Evolutionary conservation across 371 early-diverging fungal genomes (phyloP).

Genomic region (Mortierella sp.): DNA sequence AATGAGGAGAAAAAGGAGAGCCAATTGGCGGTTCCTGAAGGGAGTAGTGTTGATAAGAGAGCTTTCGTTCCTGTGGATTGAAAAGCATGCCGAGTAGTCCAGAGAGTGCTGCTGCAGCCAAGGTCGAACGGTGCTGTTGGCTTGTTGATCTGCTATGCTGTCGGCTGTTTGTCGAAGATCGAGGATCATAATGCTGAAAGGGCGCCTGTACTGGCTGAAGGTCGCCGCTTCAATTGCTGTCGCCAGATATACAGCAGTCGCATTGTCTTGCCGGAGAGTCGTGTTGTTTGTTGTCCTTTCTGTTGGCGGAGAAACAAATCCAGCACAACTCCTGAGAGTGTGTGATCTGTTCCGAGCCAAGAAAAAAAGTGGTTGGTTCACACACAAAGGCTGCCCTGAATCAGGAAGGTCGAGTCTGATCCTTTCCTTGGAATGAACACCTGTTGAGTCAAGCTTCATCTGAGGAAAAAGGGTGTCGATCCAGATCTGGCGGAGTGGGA

Average conservation of each 20-base stretch:
- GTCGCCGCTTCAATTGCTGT: neutral
- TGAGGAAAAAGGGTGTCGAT: neutral
- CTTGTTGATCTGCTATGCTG: neutral
- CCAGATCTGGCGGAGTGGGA: neutral
- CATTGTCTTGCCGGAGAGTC: neutral
- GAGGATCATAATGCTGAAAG: no score
- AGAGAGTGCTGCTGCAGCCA: no score
- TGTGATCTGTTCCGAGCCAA: neutral
- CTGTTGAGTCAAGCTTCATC: neutral
- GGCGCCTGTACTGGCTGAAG: no score
- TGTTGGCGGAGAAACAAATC: constrained; percentile 3
- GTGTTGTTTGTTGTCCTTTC: constrained; percentile 3
- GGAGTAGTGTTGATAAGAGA: no score
- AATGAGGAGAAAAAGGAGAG: neutral
- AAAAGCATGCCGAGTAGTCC: no score
- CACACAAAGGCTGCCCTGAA: constrained; percentile 2
- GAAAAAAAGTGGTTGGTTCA: neutral
- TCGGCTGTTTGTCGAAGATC: neutral
- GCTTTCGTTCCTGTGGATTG: no score
- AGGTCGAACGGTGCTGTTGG: no score
- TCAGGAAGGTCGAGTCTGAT: neutral
- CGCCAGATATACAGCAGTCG: neutral
- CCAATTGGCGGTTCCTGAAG: neutral
- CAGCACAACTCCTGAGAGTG: neutral
- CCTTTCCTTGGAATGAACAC: neutral